Conservation (phyloP, 345 rosid species). For the Brassica cretica region DNA sequence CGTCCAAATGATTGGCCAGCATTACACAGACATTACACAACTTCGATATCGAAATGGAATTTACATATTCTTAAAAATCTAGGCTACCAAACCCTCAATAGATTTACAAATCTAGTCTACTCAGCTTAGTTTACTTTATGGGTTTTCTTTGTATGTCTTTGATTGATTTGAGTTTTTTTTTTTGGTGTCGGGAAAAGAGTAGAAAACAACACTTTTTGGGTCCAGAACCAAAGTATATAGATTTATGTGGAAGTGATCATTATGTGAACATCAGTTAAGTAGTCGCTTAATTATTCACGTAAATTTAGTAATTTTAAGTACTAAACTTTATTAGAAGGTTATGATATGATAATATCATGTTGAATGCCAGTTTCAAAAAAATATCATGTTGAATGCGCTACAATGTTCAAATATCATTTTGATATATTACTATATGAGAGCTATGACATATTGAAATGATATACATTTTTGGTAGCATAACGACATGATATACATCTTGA, state of each 20-base stretch:
- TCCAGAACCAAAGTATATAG: not conserved
- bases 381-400: not conserved
- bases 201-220: not conserved
- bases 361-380: not conserved
- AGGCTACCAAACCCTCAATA: not conserved
- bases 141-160: not conserved
- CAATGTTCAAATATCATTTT: not conserved
- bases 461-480: not conserved
- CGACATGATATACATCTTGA: not conserved
- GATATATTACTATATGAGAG: not conserved
- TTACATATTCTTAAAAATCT: not conserved
- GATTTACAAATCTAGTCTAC: not conserved
- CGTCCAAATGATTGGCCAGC: slow-evolving; percentile 19
- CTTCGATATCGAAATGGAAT: not conserved
- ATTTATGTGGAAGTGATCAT: not conserved
- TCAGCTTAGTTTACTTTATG: not conserved
- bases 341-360: not conserved
- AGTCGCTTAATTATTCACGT: not conserved
- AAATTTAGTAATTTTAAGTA: not conserved
- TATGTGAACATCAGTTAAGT: not conserved
- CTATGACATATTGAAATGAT: not conserved
- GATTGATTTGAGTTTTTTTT: not conserved
- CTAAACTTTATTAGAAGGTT: not conserved
- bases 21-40: slow-evolving; percentile 1
- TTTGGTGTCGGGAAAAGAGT: not conserved